Evolutionary conservation across 2,329 filamentous ascomycete species (phyloP), one percentile per base, ranked within the genome.

Genomic region (Aspergillus neotritici): DNA sequence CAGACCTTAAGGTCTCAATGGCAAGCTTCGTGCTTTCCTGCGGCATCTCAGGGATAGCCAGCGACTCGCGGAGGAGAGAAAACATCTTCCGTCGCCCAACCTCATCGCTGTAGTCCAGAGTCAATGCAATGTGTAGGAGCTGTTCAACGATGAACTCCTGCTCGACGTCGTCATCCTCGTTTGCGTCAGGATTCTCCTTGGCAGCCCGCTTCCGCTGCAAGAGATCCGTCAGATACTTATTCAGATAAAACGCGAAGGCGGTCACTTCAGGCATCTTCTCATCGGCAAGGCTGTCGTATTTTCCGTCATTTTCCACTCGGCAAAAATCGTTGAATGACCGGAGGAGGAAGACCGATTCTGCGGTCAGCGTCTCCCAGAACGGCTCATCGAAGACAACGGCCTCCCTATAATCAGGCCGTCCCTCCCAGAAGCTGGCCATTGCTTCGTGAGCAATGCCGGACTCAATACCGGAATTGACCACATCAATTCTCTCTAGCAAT

Each of bases 141-240:
- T 98, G 94, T 63, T 97, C 90, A 31, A 96, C 86, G 49, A 96
- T 86, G 56, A 98, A 98, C 65, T 97, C 91, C 55, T 90, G 84
- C 62, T 96, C 89, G 5, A 89, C 83, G 0, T 85, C 85, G 53
- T 94, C 86, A 57, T 94, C 87, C 47, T 90, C 86, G 4, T 74
- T 76, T 5, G 87, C 86, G 15, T 80, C 78, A 74, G 82, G 56
- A 72, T 77, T 56, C 12, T 64, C 62, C 38, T 62, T 61, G 34
- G 61, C 54, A 5, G 60, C 46, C 29, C 67, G 70, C 41, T 69
- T 62, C 29, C 55, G 58, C 30, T 65, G 58, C 31, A 76, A 55
- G 1, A 76, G 64, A 15, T 63, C 63, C 44, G 77, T 76, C 54
- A 93, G 79, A 60, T 96, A 90, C 35, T 84, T 82, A 56, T 94